Percentiles rank a stretch among this genome's conserved stretches.
phyloP scores from a whole-genome alignment of 2,329 filamentous ascomycete genomes.

The Penicillium hesseltinei region DNA sequence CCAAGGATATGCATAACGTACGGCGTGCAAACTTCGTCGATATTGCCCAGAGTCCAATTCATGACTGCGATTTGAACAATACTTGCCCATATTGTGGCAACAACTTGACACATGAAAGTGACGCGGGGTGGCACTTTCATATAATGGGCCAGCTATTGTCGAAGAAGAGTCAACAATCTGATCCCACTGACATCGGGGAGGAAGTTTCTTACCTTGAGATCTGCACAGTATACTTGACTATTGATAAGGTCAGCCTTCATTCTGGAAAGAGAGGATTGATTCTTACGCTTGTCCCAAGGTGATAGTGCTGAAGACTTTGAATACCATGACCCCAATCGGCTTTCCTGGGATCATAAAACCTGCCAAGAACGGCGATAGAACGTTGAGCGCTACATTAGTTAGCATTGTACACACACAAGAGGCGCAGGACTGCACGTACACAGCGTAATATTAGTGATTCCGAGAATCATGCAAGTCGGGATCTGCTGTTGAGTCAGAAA shows the following conservation, averaged over 20 bases:
- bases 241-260: background rate
- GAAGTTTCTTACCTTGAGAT: conserved; percentile 14
- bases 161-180: background rate
- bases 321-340: conserved; percentile 28
- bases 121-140: conserved; percentile 43
- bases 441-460: conserved; percentile 22
- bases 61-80: conserved; percentile 48
- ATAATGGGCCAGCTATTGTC: conserved; percentile 24
- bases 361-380: conserved; percentile 25
- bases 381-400: conserved; percentile 21
- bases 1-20: conserved; percentile 19
- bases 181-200: background rate
- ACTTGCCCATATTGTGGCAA: conserved; percentile 47
- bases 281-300: conserved; percentile 27
- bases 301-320: conserved; percentile 29
- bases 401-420: background rate
- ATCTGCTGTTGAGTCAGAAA: conserved; percentile 13
- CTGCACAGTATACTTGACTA: conserved; percentile 17
- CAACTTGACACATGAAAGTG: conserved; percentile 51
- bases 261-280: background rate
- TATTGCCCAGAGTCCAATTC: conserved; percentile 47
- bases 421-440: conserved; percentile 7
- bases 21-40: conserved; percentile 42
- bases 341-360: conserved; percentile 28
- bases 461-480: conserved; percentile 26